Evolutionary conservation across 2,329 filamentous ascomycete genomes (phyloP).

Genomic region (Ceratocystiopsis minuta): DNA sequence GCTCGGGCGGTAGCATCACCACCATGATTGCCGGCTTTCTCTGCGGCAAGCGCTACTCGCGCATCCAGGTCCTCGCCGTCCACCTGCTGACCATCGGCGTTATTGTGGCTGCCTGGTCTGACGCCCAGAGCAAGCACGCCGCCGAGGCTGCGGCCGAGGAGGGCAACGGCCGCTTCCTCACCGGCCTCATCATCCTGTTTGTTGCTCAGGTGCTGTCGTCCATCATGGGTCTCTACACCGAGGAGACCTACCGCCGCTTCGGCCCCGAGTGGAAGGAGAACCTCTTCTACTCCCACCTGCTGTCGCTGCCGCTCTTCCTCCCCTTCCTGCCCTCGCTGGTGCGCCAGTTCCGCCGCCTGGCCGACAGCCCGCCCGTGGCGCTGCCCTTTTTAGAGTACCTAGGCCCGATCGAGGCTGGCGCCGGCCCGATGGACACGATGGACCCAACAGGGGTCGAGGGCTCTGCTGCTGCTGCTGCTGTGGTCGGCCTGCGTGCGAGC

Average conservation of each 20-base stretch:
- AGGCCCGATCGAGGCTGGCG: constrained; percentile 1
- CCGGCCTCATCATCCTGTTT: constrained; percentile 67
- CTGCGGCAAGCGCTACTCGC: constrained; percentile 70
- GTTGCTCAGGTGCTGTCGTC: constrained; percentile 79
- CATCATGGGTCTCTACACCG: constrained; percentile 88
- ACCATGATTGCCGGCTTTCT: constrained; percentile 84
- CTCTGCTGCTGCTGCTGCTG: constrained; percentile 8
- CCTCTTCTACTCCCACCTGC: constrained; percentile 69
- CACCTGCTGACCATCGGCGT: constrained; percentile 72
- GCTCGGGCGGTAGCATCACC: constrained; percentile 87
- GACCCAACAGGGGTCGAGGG: background rate
- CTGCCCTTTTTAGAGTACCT: constrained; percentile 18
- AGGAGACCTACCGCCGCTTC: constrained; percentile 71
- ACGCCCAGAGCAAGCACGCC: constrained; percentile 63
- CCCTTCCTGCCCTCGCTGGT: constrained; percentile 50
- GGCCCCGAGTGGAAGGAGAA: constrained; percentile 91
- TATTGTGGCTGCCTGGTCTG: constrained; percentile 73
- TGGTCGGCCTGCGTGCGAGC: constrained; percentile 21
- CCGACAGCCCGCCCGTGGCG: constrained; percentile 41
- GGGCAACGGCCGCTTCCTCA: constrained; percentile 29
- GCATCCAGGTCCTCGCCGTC: constrained; percentile 65
- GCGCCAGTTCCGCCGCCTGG: constrained; percentile 44
- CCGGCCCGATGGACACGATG: constrained; percentile 6
- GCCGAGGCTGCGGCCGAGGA: constrained; percentile 11
- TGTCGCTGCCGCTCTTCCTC: constrained; percentile 60